These are phyloP conservation scores for Geosiphon pyriformis DNA, from an alignment of 192 early-diverging fungal genomes.

Conservation along the genomic window DNA sequence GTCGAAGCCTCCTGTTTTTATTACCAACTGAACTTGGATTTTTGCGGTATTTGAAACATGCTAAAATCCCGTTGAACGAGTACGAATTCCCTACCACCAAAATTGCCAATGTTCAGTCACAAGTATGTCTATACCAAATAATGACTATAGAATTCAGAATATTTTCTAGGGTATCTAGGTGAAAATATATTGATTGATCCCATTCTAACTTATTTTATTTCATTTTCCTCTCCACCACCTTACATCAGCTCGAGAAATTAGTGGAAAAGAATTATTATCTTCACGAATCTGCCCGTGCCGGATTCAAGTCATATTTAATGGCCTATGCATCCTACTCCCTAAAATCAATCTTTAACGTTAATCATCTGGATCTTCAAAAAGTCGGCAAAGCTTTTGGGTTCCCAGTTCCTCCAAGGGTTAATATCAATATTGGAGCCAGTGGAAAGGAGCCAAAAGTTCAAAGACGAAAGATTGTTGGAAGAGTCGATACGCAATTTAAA, in stretches of 20 bases:
- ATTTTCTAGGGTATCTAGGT: not conserved
- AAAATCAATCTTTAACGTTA: slow-evolving; percentile 95
- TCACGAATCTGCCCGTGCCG: slow-evolving; percentile 91
- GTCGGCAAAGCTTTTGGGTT: slow-evolving; percentile 95
- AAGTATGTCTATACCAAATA: slow-evolving; percentile 38
- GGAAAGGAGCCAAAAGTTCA: slow-evolving; percentile 13
- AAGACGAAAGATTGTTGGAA: not conserved
- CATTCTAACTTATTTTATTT: not conserved
- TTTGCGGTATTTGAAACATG: slow-evolving; percentile 95
- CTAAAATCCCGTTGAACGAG: slow-evolving; percentile 98
- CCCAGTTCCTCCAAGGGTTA: slow-evolving; percentile 93
- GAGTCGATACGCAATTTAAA: not conserved
- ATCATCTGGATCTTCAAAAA: slow-evolving; percentile 83
- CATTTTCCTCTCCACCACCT: not conserved
- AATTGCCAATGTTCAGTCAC: slow-evolving; percentile 94
- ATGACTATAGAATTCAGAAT: too few relatives aligned
- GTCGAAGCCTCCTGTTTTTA: slow-evolving; percentile 92
- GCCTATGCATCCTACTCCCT: slow-evolving; percentile 93
- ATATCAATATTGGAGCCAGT: slow-evolving; percentile 46
- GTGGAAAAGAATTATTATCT: slow-evolving; percentile 98
- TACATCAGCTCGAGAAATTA: slow-evolving; percentile 78
- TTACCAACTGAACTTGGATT: slow-evolving; percentile 92
- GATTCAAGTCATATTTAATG: slow-evolving; percentile 93
- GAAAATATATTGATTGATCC: not conserved
- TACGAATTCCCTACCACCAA: slow-evolving; percentile 95